Conservation (phyloP, 495 filamentous ascomycete species). For the Astrocystis sublimbata region DNA sequence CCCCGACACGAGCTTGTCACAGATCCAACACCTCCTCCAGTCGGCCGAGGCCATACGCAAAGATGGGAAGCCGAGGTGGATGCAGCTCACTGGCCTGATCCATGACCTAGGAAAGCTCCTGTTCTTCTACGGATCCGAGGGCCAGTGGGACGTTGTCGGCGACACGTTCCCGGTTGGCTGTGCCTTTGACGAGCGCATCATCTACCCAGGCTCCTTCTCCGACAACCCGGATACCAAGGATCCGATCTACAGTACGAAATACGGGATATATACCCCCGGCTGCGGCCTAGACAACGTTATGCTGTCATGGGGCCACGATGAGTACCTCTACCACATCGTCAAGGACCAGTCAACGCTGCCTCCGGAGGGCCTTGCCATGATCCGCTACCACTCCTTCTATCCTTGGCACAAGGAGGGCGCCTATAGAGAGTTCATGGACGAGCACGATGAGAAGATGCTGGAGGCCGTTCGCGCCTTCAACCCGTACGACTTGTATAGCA, state of each 20-base stretch:
- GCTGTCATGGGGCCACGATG: constrained; percentile 90
- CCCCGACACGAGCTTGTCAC: constrained; percentile 75
- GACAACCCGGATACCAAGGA: constrained; percentile 69
- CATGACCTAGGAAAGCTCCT: constrained; percentile 89
- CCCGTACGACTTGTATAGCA: constrained; percentile 89
- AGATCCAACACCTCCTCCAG: constrained; percentile 87
- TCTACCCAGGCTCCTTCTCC: constrained; percentile 74
- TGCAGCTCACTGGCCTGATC: constrained; percentile 86
- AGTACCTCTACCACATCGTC: constrained; percentile 83
- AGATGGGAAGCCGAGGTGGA: constrained; percentile 89
- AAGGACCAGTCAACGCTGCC: constrained; percentile 78
- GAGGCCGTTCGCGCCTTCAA: constrained; percentile 84
- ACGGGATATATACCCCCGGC: constrained; percentile 75
- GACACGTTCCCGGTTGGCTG: constrained; percentile 93
- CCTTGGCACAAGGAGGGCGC: constrained; percentile 82
- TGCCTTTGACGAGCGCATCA: constrained; percentile 71
- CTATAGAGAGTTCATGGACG: constrained; percentile 78
- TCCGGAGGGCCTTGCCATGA: constrained; percentile 82
- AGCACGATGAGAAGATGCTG: constrained; percentile 75
- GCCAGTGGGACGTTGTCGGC: constrained; percentile 92
- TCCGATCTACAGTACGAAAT: constrained; percentile 65
- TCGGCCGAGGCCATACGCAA: constrained; percentile 83
- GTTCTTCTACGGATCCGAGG: constrained; percentile 77
- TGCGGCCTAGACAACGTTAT: constrained; percentile 83
- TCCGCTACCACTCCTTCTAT: constrained; percentile 88